Conservation (phyloP, 345 rosid genomes). For the Eucalyptus brandiana region DNA sequence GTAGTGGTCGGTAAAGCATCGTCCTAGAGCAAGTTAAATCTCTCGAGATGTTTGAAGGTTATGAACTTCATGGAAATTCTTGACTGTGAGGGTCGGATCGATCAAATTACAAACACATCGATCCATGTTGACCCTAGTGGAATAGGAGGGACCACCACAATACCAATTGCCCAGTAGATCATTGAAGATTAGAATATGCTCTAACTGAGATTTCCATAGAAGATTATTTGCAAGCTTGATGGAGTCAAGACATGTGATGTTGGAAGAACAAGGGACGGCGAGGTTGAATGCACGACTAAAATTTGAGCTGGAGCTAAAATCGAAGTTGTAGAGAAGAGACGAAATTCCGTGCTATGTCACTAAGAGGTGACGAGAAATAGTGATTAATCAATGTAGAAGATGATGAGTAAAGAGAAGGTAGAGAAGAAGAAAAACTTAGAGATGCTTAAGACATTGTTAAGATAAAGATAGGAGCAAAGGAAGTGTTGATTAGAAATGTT, state of each 20-base stretch:
- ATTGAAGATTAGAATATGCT: not conserved
- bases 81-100: not conserved
- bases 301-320: not conserved
- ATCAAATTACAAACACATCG: not conserved
- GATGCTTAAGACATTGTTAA: not conserved
- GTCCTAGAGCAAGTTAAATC: not conserved
- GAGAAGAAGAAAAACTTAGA: not conserved
- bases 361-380: not conserved
- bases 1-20: not conserved
- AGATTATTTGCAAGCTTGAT: not conserved
- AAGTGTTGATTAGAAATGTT: not conserved
- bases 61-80: not conserved
- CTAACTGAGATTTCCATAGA: not conserved
- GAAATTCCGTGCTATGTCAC: not conserved
- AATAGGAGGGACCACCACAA: not conserved
- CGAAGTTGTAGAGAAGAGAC: not conserved
- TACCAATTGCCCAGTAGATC: not conserved
- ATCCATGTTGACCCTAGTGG: not conserved
- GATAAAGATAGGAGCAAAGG: not conserved
- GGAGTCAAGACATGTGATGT: not conserved
- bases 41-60: not conserved
- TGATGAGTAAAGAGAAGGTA: not conserved
- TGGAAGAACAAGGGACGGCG: not conserved
- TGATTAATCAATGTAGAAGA: not conserved
- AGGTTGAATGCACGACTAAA: not conserved